Evolutionary conservation across 2,329 filamentous ascomycete species (phyloP).

Genomic region (Pestalotiopsis sp.): DNA sequence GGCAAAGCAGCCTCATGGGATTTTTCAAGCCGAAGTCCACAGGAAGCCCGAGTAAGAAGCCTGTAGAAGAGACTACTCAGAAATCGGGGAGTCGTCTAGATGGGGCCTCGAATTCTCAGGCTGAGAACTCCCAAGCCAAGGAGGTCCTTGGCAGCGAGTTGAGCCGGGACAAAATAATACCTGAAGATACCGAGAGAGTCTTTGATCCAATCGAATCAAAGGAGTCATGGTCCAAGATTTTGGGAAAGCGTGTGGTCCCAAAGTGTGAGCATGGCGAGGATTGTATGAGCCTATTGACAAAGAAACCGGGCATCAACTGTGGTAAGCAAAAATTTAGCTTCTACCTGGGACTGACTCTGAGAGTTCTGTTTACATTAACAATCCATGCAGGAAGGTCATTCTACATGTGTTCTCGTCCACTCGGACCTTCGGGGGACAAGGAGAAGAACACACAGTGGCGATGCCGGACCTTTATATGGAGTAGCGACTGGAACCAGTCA

Average conservation of each 20-base stretch:
- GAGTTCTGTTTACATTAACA: neutral
- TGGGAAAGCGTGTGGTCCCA: conserved; percentile 73
- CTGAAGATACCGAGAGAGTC: conserved; percentile 37
- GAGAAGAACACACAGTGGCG: conserved; percentile 85
- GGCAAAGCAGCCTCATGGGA: conserved; percentile 65
- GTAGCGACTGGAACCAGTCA: conserved; percentile 53
- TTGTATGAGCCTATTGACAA: conserved; percentile 80
- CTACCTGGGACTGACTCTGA: conserved; percentile 11
- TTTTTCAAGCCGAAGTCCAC: conserved; percentile 71
- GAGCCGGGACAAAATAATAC: neutral
- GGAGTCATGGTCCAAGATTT: conserved; percentile 83
- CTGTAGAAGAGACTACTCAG: conserved; percentile 12
- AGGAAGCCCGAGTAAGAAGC: conserved; percentile 13
- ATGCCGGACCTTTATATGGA: conserved; percentile 81
- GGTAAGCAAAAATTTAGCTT: conserved; percentile 43
- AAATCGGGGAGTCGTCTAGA: conserved; percentile 13
- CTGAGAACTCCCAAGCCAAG: conserved; percentile 14
- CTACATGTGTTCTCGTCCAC: conserved; percentile 66
- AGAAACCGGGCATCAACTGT: conserved; percentile 83
- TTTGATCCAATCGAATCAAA: conserved; percentile 72
- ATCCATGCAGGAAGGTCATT: conserved; percentile 54
- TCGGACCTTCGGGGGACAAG: conserved; percentile 83
- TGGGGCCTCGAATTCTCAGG: conserved; percentile 14
- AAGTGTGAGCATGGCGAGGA: conserved; percentile 87
- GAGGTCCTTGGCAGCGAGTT: conserved; percentile 1